Conservation (phyloP, 495 filamentous ascomycete genomes). For the Chaetomidium leptoderma region DNA sequence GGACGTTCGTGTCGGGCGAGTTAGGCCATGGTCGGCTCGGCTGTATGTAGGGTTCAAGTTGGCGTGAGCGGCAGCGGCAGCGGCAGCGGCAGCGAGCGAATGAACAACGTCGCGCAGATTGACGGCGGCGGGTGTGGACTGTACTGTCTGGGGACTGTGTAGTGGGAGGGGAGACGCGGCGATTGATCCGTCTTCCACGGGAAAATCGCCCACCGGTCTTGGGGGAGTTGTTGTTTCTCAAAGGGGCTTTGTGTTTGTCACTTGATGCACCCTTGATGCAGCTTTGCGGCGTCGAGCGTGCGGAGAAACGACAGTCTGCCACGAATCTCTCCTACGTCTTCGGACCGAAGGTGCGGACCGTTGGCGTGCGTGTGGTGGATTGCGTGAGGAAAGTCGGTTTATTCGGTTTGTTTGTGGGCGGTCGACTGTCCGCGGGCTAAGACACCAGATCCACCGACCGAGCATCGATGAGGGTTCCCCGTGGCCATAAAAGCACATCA, state of each 20-base stretch:
- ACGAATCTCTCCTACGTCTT: background rate
- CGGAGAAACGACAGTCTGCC: slow-evolving; percentile 6
- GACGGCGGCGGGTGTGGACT: background rate
- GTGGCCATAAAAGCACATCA: too few relatives aligned
- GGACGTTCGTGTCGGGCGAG: too few relatives aligned
- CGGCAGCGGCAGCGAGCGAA: background rate
- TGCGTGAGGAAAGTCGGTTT: too few relatives aligned
- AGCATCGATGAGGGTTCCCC: too few relatives aligned
- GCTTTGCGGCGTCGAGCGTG: slow-evolving; percentile 4
- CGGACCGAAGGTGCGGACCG: background rate
- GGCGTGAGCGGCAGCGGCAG: slow-evolving; percentile 3
- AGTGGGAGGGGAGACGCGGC: too few relatives aligned
- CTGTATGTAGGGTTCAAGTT: background rate
- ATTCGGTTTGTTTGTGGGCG: too few relatives aligned
- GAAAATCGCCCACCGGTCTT: background rate
- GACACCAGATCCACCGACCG: too few relatives aligned
- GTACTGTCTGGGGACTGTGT: too few relatives aligned
- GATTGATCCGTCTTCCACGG: too few relatives aligned
- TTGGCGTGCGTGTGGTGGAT: background rate
- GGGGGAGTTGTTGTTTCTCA: background rate
- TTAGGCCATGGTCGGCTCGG: too few relatives aligned
- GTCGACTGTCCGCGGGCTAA: too few relatives aligned
- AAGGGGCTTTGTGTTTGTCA: background rate
- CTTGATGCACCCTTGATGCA: slow-evolving; percentile 5
- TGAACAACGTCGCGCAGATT: background rate